Evolutionary conservation across 192 early-diverging fungal species (phyloP).

Genomic region (Linderina pennispora): DNA sequence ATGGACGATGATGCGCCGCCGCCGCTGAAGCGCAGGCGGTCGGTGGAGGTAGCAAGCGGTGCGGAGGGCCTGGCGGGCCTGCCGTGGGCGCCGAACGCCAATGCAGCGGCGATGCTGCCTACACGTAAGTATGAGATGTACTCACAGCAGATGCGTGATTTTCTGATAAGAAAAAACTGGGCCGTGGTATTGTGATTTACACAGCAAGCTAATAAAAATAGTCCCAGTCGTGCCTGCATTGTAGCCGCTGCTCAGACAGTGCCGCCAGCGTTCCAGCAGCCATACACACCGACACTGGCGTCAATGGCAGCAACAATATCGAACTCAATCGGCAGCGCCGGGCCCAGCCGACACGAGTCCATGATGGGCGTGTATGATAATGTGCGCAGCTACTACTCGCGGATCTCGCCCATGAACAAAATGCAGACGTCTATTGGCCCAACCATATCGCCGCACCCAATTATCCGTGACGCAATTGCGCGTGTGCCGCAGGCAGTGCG

Average conservation of each 20-base stretch:
- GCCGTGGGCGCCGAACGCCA: conserved; percentile 28
- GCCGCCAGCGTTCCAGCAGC: conserved; percentile 25
- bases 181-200: no score
- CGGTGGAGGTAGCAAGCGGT: conserved; percentile 21
- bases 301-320: neutral
- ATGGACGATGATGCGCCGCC: no score
- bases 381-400: conserved; percentile 47
- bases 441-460: conserved; percentile 16
- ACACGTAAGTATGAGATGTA: conserved; percentile 37
- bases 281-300: conserved; percentile 12
- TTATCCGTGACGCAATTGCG: conserved; percentile 32
- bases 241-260: conserved; percentile 3
- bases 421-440: conserved; percentile 37
- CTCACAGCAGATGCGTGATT: no score
- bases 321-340: conserved; percentile 2
- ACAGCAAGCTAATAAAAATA: no score
- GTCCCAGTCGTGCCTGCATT: neutral
- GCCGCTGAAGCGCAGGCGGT: conserved; percentile 26
- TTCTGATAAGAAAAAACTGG: no score
- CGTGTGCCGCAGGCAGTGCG: conserved; percentile 28
- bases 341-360: conserved; percentile 6
- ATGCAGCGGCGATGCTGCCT: conserved; percentile 23
- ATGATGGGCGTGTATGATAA: conserved; percentile 40
- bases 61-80: conserved; percentile 34
- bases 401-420: conserved; percentile 33